These are phyloP conservation scores for Boletus insuetus DNA, from an alignment of 768 basidiomycete genomes.

Conservation along the genomic window DNA sequence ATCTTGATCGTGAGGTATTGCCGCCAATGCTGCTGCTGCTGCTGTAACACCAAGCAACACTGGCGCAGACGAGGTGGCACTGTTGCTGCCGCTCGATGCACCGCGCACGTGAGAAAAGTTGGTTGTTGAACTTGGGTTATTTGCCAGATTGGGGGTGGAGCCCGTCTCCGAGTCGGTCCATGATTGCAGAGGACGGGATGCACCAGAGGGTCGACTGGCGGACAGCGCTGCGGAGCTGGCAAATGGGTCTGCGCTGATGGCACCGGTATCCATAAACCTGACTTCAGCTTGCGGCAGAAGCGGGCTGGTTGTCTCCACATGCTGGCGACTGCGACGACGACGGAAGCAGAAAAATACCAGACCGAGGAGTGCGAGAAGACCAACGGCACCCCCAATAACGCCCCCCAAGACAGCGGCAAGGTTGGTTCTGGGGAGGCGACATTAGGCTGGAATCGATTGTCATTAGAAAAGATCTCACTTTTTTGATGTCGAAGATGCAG, in stretches of 20 bases:
- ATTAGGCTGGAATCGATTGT: not conserved
- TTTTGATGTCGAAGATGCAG: constrained; percentile 4
- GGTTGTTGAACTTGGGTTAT: not conserved
- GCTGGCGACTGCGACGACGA: constrained; percentile 10
- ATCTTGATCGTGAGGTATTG: not conserved
- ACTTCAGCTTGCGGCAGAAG: constrained; percentile 6
- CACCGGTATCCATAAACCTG: not conserved
- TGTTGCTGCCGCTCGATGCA: constrained; percentile 2
- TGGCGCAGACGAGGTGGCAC: not conserved
- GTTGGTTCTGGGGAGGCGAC: constrained; percentile 5
- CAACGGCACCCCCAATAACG: constrained; percentile 15
- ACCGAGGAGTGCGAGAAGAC: constrained; percentile 15
- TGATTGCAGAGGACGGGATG: constrained; percentile 4
- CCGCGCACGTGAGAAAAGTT: not conserved
- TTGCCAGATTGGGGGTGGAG: not conserved
- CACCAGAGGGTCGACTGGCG: not conserved
- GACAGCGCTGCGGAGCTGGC: not conserved
- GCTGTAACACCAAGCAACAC: not conserved
- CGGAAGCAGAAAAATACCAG: constrained; percentile 11
- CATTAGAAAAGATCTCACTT: constrained; percentile 6
- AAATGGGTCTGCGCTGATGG: constrained; percentile 2
- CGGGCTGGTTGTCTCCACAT: constrained; percentile 8
- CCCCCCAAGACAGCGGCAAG: constrained; percentile 17
- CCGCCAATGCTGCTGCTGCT: not conserved
- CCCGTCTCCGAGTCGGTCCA: constrained; percentile 5